phyloP scores from a whole-genome alignment of 306 rosid species.

The Rubus parviflorus region DNA sequence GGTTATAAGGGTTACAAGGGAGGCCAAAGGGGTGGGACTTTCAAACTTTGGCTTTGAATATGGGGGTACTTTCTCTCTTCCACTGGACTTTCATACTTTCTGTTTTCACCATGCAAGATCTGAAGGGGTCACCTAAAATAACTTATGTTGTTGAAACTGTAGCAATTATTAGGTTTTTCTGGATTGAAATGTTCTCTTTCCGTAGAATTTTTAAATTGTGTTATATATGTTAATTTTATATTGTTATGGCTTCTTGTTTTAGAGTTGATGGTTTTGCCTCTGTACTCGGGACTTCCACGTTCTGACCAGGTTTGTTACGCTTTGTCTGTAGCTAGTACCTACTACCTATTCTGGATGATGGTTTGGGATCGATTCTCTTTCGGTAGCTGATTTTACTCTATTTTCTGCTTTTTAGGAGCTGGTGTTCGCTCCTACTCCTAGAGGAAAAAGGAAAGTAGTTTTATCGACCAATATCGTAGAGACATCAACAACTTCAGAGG shows the following conservation, averaged over 20 bases:
- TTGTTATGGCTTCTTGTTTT: slow-evolving; percentile 24
- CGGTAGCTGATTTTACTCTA: slow-evolving; percentile 20
- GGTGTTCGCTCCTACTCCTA: slow-evolving; percentile 75
- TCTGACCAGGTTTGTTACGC: slow-evolving; percentile 68
- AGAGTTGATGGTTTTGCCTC: slow-evolving; percentile 79
- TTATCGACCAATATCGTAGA: slow-evolving; percentile 94
- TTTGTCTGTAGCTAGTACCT: slow-evolving; percentile 24
- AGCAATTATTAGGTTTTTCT: background rate
- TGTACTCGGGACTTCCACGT: slow-evolving; percentile 94
- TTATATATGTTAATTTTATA: background rate
- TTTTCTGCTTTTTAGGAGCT: slow-evolving; percentile 58
- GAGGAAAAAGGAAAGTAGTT: slow-evolving; percentile 94
- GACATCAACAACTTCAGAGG: slow-evolving; percentile 92
- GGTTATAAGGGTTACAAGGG: no score
- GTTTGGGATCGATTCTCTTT: slow-evolving; percentile 13
- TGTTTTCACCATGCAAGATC: no score
- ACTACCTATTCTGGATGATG: slow-evolving; percentile 20
- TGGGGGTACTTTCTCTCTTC: no score
- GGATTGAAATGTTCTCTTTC: background rate
- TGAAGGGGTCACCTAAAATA: background rate
- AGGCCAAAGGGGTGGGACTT: no score
- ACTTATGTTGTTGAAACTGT: background rate
- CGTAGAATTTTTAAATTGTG: slow-evolving; percentile 2
- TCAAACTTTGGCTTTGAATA: no score
- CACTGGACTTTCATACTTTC: no score